Evolutionary conservation across 2,329 filamentous ascomycete species (phyloP).

Genomic region (Emergomyces africanus): DNA sequence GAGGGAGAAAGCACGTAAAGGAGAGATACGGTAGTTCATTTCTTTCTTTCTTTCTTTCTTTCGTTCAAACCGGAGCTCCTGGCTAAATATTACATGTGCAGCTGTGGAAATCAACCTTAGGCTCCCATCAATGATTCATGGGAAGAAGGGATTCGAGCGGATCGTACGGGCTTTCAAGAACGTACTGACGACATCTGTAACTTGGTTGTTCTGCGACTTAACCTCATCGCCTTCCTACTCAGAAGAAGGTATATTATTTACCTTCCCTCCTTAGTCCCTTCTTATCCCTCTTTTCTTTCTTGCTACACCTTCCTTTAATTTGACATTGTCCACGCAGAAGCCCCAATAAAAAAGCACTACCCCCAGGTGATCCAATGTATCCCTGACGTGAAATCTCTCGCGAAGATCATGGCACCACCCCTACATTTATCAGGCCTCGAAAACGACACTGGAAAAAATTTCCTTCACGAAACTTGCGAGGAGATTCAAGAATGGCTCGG

Average conservation of each 20-base stretch:
- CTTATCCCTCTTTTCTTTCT: neutral
- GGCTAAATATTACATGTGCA: conserved; percentile 24
- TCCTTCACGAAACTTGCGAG: conserved; percentile 48
- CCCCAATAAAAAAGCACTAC: conserved; percentile 25
- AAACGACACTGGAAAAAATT: conserved; percentile 19
- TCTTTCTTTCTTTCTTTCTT: conserved; percentile 1
- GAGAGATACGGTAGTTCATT: conserved; percentile 57
- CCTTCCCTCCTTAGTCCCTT: too few species aligned
- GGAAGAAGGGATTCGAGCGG: conserved; percentile 71
- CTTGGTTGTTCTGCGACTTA: conserved; percentile 68
- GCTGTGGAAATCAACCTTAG: conserved; percentile 68
- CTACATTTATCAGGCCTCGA: conserved; percentile 18
- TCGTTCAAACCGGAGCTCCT: neutral
- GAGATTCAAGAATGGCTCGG: conserved; percentile 52
- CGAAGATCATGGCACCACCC: conserved; percentile 20
- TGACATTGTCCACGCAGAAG: conserved; percentile 12
- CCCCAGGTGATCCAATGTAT: conserved; percentile 24
- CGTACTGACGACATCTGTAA: conserved; percentile 52
- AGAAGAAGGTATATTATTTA: conserved; percentile 31
- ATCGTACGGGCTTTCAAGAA: conserved; percentile 67
- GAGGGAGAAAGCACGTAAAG: conserved; percentile 51
- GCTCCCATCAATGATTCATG: conserved; percentile 61
- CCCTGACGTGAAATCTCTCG: conserved; percentile 14
- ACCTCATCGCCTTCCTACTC: conserved; percentile 11
- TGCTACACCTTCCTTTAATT: neutral